Evolutionary conservation across 2,329 filamentous ascomycete genomes (phyloP), one percentile per base, ranked within the genome.

Genomic region (Aureobasidium sp.): DNA sequence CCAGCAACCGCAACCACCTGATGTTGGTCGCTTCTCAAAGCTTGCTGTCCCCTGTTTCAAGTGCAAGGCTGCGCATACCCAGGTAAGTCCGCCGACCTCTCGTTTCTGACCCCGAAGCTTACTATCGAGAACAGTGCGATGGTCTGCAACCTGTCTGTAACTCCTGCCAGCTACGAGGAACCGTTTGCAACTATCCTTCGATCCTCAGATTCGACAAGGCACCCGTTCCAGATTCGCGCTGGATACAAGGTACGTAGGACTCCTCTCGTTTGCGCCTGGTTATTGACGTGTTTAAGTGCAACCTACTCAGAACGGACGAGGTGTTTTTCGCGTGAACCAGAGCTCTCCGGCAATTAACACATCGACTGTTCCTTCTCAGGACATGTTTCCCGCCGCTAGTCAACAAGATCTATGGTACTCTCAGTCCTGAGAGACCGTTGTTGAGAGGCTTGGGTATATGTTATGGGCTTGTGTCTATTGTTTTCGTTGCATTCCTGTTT

Each of bases 1-100:
- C 31, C 47, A 44, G 22, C 54, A 49, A 44, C 15, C 22, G 2
- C 49, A 57, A 35, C 37, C 44, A 11, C 52, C 42, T 14, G 61
- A 62, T 52, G 61, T 62, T 33, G 61, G 61, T 14, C 61, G 61
- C 24, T 58, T 58, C 27, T 58, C 61, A 6, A 58, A 63, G 39
- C 53, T 63, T 15, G 37, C 53, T 11, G 54, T 58, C 2, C 53
- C 61, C 4, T 63, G 61, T 27, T 63, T 63, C 48, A 58, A 58
- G n/a, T 63, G 61, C 33, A 63, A 59, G 27, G 60, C 60, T 39
- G 49, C 60, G 29, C 44, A 49, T 17, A 59, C 39, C 9, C 45
- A 63, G 54, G 53, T 44, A 31, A 9, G 52, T 52, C 15, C 6
- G 8, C 15, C 12, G 8, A 33, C 9, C 19, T 19, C 8, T n/a